These are phyloP conservation scores for Claviceps purpurea DNA, from an alignment of 2,329 filamentous ascomycete species.

Conservation along the genomic window DNA sequence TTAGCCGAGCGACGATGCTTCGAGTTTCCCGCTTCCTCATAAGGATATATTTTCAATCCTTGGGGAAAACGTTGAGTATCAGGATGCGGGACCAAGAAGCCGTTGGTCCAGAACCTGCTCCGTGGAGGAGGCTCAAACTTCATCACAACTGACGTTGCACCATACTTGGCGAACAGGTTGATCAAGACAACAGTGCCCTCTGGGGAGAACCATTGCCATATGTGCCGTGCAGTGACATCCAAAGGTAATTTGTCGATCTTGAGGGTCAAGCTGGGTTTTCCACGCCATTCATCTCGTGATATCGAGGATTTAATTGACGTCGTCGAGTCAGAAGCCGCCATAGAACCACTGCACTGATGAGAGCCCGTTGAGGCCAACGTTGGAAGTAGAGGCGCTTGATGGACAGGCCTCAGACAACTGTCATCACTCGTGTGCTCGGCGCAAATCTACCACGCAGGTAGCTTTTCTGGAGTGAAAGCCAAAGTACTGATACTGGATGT, in stretches of 20 bases:
- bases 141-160: slow-evolving; percentile 27
- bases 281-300: slow-evolving; percentile 15
- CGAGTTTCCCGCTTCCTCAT: neutral
- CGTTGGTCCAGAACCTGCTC: slow-evolving; percentile 35
- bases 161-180: slow-evolving; percentile 26
- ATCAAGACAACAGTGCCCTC: slow-evolving; percentile 43
- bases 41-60: slow-evolving; percentile 11
- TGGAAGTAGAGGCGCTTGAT: neutral
- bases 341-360: neutral
- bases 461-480: neutral
- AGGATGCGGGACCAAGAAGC: slow-evolving; percentile 14
- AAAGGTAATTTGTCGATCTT: slow-evolving; percentile 20
- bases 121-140: slow-evolving; percentile 45
- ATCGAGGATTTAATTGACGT: neutral
- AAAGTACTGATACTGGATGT: neutral
- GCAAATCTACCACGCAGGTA: neutral
- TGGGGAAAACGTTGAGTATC: slow-evolving; percentile 9
- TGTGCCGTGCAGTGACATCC: slow-evolving; percentile 23
- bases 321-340: neutral
- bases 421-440: neutral
- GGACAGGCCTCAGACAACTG: neutral
- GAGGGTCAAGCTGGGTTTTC: slow-evolving; percentile 21
- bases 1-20: neutral
- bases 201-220: slow-evolving; percentile 38
- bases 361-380: neutral